These are phyloP conservation scores for Harringtonia lauricola DNA, from an alignment of 2,329 filamentous ascomycete genomes.

Conservation along the genomic window DNA sequence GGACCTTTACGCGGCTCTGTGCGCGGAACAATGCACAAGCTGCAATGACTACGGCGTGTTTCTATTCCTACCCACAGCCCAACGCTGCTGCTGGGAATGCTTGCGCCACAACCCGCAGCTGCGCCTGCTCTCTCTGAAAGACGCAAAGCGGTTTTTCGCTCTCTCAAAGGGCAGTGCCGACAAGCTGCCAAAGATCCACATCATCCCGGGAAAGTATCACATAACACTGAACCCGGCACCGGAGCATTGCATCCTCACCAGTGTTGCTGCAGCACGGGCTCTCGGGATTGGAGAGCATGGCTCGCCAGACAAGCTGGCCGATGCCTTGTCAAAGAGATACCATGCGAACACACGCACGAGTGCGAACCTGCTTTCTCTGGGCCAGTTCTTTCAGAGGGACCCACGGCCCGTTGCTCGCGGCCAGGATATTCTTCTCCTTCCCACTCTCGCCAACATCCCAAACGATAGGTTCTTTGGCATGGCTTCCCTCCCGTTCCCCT, in stretches of 20 bases:
- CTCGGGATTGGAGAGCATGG: not conserved
- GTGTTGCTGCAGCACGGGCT: slow-evolving; percentile 1
- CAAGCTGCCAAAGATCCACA: not conserved
- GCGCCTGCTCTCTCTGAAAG: not conserved
- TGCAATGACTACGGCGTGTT: not conserved
- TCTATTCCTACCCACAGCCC: not conserved
- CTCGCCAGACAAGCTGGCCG: not conserved
- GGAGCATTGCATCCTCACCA: not conserved
- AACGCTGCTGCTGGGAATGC: slow-evolving; percentile 1
- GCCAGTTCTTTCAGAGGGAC: not conserved
- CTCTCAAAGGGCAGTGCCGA: not conserved
- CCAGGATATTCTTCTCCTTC: not conserved
- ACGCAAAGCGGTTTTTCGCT: not conserved
- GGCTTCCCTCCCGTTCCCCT: not conserved
- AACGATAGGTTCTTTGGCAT: not conserved
- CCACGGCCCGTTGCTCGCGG: not conserved
- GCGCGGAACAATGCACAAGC: not conserved
- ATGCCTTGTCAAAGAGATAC: not conserved
- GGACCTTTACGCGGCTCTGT: not conserved
- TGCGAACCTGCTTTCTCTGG: not conserved
- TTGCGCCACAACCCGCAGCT: not conserved
- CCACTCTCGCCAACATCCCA: not conserved
- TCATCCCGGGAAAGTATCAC: not conserved
- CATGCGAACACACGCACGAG: not conserved
- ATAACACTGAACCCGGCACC: not conserved